Percentiles rank a stretch among this genome's conserved stretches.
Conservation (phyloP, 441 rosid genomes). For the Rhodomyrtus psidioides region DNA sequence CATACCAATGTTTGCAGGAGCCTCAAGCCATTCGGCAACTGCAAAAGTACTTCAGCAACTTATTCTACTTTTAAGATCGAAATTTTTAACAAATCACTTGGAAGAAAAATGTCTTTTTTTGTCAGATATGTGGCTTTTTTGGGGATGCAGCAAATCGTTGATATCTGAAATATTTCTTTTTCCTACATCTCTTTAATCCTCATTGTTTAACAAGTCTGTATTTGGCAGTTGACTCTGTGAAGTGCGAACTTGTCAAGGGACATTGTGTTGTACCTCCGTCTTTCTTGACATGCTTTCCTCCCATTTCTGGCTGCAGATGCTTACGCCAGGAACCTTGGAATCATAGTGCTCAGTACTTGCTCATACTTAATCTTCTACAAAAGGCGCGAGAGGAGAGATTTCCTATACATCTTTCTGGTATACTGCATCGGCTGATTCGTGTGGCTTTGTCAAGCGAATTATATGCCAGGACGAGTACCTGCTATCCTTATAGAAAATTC, state of each 20-base stretch:
- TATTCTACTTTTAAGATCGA: neutral
- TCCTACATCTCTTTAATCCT: neutral
- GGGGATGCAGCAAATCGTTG: neutral
- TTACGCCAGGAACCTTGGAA: conserved; percentile 84
- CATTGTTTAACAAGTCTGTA: neutral
- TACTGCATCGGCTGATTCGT: conserved; percentile 41
- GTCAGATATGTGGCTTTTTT: neutral
- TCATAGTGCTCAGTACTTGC: conserved; percentile 51
- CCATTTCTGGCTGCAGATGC: conserved; percentile 42
- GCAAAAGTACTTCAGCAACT: conserved; percentile 40
- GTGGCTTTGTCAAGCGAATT: conserved; percentile 53
- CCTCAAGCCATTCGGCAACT: conserved; percentile 50
- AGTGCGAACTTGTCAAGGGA: conserved; percentile 1
- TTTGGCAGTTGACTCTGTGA: neutral
- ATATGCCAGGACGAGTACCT: conserved; percentile 23
- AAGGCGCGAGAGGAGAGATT: conserved; percentile 88
- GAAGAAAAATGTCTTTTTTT: neutral
- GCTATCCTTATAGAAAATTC: conserved; percentile 54
- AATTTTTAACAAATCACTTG: neutral
- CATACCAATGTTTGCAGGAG: conserved; percentile 43
- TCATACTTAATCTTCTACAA: conserved; percentile 72
- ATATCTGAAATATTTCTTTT: neutral
- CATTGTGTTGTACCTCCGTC: neutral
- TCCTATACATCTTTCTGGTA: conserved; percentile 47
- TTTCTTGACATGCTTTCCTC: conserved; percentile 4